Base-by-base conservation (phyloP, 83 land plant genomes). In the Thuja plicata region DNA sequence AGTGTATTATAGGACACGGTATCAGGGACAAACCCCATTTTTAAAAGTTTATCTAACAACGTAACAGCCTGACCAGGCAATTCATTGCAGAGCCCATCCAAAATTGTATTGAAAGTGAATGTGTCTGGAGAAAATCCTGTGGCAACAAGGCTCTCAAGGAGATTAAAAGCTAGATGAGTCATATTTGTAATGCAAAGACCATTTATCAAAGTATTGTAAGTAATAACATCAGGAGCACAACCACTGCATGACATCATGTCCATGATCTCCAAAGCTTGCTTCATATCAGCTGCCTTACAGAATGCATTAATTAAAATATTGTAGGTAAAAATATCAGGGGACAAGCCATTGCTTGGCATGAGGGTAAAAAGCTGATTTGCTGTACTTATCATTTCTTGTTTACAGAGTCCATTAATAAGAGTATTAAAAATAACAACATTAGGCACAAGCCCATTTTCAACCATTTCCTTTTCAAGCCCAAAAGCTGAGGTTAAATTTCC, bases 1-100 rank as follows among this genome's bases (percentile, higher is more conserved):
- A 95, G 80, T 50, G 89, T 84, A 88, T 95, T 95, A 46, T 79
- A 77, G 21, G 96, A 92, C 8, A 95, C 92, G 52, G 90, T 79
- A 76, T 95, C 89, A 27, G 96, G 96, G 91, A 91, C 85, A 76
- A 93, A 94, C 16, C 92, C 94, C 92, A 91, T 94, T 90, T 94
- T 95, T 45, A 95, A 90, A 86, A 95, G 84, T 84, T 91, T 91
- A 17, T 89, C 93, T n/a, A 92, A 89, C 57, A 94, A 41, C 24
- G 90, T 94, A 91, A 91, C 90, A 48, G 94, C 94, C 52, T 89
- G 92, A 70, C 94, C 96, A n/a, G 92, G 85, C 35, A 89, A 86
- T 21, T 94, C 93, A 35, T 57, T 52, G 87, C 94, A 94, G 60
- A 92, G 84, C 54, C 93, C 96, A 92, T 91, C 92, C 88, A 95